A percentile compares a stretch with the other conserved stretches of the same genome.
phyloP scores from a whole-genome alignment of 2,329 filamentous ascomycete genomes.

The Ophiostoma ulmi region DNA sequence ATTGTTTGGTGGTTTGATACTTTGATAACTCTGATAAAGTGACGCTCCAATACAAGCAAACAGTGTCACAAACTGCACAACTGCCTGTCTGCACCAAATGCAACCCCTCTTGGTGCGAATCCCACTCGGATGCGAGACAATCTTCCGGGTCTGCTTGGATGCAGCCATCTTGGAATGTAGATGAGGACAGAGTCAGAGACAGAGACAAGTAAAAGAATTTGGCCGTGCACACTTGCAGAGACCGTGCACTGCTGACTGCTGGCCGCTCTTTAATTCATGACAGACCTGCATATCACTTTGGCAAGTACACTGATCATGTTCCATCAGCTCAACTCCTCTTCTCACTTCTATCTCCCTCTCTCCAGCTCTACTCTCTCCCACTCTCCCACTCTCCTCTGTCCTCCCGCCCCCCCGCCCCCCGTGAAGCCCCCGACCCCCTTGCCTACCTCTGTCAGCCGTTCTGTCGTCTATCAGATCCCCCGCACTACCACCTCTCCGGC shows the following conservation, averaged over 20 bases:
- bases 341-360: too few relatives aligned
- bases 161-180: background rate
- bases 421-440: too few relatives aligned
- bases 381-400: too few relatives aligned
- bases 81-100: background rate
- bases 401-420: too few relatives aligned
- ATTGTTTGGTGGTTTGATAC: too few relatives aligned
- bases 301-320: too few relatives aligned
- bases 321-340: too few relatives aligned
- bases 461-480: background rate
- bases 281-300: too few relatives aligned
- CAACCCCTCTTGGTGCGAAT: background rate
- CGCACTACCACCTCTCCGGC: background rate
- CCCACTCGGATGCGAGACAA: conserved; percentile 3
- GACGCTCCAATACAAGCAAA: too few relatives aligned
- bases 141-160: background rate
- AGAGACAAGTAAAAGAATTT: background rate
- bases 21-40: too few relatives aligned
- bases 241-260: background rate
- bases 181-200: background rate
- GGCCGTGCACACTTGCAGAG: background rate
- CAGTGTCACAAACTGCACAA: background rate
- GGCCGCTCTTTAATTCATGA: too few relatives aligned
- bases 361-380: too few relatives aligned
- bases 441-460: background rate